Percentiles rank a stretch among this genome's conserved stretches.
Conservation (phyloP, 495 filamentous ascomycete species). For the Penicillium chermesinum region DNA sequence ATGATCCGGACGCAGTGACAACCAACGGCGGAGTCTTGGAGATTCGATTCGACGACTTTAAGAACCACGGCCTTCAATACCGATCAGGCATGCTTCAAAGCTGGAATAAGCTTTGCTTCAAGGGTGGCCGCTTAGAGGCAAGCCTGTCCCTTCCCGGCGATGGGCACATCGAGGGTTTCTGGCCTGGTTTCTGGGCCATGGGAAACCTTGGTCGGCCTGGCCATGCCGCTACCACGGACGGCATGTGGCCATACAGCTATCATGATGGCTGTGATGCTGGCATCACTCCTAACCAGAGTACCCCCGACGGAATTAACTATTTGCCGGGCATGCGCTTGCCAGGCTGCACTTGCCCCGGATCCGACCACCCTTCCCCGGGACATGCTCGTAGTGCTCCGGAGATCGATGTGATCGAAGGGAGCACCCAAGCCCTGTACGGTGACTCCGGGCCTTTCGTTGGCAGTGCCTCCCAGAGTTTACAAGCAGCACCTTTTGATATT, state of each 20-base stretch:
- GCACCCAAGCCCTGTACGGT: conserved; percentile 50
- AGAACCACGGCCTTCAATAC: conserved; percentile 64
- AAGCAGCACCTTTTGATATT: conserved; percentile 71
- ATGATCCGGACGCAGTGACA: conserved; percentile 70
- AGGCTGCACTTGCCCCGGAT: conserved; percentile 58
- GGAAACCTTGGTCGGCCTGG: conserved; percentile 68
- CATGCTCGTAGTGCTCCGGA: conserved; percentile 67
- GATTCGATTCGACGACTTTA: conserved; percentile 61
- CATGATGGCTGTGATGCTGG: conserved; percentile 66
- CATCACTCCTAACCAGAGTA: conserved; percentile 74
- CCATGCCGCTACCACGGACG: conserved; percentile 64
- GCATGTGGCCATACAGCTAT: conserved; percentile 79
- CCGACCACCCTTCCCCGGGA: conserved; percentile 69
- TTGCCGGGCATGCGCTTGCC: conserved; percentile 72
- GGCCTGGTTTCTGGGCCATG: conserved; percentile 82
- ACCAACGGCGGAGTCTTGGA: conserved; percentile 64
- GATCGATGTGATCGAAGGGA: conserved; percentile 73
- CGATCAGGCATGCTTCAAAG: conserved; percentile 79
- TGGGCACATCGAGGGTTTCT: conserved; percentile 66
- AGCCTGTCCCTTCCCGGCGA: conserved; percentile 68
- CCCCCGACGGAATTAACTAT: conserved; percentile 59
- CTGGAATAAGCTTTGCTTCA: conserved; percentile 78
- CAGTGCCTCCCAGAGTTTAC: conserved; percentile 64
- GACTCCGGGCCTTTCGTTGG: conserved; percentile 45
- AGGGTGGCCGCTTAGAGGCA: conserved; percentile 70